Evolutionary conservation across 257 asterid species (phyloP).

Genomic region (Solanum clarkiae): DNA sequence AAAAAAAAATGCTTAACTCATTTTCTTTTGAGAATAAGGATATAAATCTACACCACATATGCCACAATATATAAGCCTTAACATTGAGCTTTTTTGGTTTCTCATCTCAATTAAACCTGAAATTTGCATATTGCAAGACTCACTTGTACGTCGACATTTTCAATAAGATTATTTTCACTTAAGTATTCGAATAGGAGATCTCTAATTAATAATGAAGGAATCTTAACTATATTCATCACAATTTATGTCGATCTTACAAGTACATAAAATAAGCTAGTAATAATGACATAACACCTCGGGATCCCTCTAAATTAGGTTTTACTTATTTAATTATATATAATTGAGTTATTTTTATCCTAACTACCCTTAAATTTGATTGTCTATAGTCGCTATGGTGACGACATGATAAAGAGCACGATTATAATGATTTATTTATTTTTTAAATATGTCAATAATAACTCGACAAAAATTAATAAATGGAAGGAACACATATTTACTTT

Average conservation of each 20-base stretch:
- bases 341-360: neutral
- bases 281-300: neutral
- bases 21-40: neutral
- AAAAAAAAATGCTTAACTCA: neutral
- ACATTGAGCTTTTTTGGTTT: neutral
- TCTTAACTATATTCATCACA: neutral
- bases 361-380: neutral
- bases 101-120: accelerated
- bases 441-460: neutral
- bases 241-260: neutral
- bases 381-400: neutral
- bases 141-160: accelerated
- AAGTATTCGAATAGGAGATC: accelerated
- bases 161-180: neutral
- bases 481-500: neutral
- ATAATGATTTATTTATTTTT: neutral
- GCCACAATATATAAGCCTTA: neutral
- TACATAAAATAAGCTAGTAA: neutral
- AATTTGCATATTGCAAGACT: neutral
- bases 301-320: neutral
- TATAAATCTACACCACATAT: neutral
- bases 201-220: accelerated
- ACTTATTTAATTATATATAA: neutral
- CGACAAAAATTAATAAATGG: neutral
- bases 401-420: neutral